Conservation (phyloP, 1,284 basidiomycete species). For the Thecaphora frezii region DNA sequence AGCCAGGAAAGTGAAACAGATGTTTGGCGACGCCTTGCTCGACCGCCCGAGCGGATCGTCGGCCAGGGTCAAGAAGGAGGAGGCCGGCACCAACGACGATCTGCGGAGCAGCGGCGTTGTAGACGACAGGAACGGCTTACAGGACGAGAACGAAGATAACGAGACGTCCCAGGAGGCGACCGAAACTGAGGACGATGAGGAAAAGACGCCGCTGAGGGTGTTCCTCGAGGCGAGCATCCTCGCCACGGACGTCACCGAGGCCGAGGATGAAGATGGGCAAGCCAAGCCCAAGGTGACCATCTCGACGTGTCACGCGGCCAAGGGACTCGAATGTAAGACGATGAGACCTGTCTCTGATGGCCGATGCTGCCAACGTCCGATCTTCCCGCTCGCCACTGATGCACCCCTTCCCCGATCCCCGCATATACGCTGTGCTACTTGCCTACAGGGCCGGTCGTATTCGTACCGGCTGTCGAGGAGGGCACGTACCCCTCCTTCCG, state of each 20-base stretch:
- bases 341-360: too few species aligned
- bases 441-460: constrained; percentile 71
- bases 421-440: too few species aligned
- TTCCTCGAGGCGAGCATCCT: constrained; percentile 84
- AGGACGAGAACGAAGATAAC: too few species aligned
- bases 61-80: constrained; percentile 6
- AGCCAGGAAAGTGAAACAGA: background rate
- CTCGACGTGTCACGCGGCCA: constrained; percentile 84
- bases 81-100: constrained; percentile 7
- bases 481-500: constrained; percentile 79
- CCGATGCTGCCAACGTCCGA: too few species aligned
- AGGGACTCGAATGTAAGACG: constrained; percentile 77
- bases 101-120: constrained; percentile 11
- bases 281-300: constrained; percentile 75
- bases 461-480: constrained; percentile 68
- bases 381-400: too few species aligned
- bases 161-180: constrained; percentile 2
- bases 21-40: background rate
- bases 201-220: constrained; percentile 66
- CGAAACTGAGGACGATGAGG: constrained; percentile 30
- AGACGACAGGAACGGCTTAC: too few species aligned
- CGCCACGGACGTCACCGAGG: constrained; percentile 72
- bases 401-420: too few species aligned
- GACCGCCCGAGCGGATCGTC: constrained; percentile 11
- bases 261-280: constrained; percentile 20